phyloP scores from a whole-genome alignment of 2,329 filamentous ascomycete genomes.

The Trichoderma endophyticum region DNA sequence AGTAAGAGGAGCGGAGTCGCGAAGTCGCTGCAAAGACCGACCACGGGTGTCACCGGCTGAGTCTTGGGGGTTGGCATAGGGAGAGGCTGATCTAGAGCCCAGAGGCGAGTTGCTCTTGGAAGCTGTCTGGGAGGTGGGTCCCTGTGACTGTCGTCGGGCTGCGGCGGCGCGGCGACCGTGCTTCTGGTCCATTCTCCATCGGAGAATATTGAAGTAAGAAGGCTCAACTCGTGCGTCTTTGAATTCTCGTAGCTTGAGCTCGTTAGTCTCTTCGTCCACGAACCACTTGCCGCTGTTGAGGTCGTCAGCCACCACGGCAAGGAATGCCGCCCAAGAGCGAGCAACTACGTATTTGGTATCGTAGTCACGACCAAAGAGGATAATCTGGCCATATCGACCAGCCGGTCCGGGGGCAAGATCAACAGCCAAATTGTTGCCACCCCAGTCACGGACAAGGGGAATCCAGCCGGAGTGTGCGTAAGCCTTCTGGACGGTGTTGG shows the following conservation, averaged over 20 bases:
- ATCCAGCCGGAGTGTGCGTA: conserved; percentile 97
- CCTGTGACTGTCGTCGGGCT: conserved; percentile 53
- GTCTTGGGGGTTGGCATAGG: conserved; percentile 65
- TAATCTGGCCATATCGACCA: conserved; percentile 94
- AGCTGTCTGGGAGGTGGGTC: conserved; percentile 44
- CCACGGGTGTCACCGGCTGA: conserved; percentile 61
- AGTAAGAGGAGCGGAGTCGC: conserved; percentile 58
- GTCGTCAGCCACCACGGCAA: conserved; percentile 87
- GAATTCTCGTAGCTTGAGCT: conserved; percentile 91
- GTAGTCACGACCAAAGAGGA: conserved; percentile 95
- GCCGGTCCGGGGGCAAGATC: conserved; percentile 87
- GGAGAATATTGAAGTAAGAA: conserved; percentile 87
- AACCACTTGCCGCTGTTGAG: conserved; percentile 84
- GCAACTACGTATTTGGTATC: conserved; percentile 98
- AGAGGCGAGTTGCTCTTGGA: conserved; percentile 44
- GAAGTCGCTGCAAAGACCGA: conserved; percentile 67
- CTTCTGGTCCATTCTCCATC: conserved; percentile 95
- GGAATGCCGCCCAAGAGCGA: conserved; percentile 83
- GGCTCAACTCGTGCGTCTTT: conserved; percentile 86
- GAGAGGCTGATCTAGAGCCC: conserved; percentile 50
- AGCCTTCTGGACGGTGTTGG: conserved; percentile 81
- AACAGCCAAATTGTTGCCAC: conserved; percentile 93
- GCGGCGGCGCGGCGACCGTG: conserved; percentile 64
- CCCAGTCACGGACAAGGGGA: conserved; percentile 93
- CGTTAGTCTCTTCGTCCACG: conserved; percentile 86